phyloP scores from a whole-genome alignment of 192 early-diverging fungal species.

The Gaertneriomyces sp. region DNA sequence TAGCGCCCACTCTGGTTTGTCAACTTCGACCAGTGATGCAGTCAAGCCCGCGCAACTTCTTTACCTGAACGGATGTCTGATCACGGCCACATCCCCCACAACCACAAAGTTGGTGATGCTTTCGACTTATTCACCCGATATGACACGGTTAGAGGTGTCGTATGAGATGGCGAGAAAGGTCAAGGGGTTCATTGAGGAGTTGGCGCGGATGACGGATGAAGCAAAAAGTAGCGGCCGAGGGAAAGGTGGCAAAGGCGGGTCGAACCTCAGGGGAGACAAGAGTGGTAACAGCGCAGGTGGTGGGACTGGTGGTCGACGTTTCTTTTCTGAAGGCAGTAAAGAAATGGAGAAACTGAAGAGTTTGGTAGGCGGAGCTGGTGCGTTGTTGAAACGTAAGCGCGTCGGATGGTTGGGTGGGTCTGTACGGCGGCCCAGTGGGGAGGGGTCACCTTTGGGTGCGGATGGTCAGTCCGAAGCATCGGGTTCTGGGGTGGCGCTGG shows the following conservation, averaged over 20 bases:
- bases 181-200: slow-evolving; percentile 55
- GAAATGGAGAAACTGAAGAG: slow-evolving; percentile 32
- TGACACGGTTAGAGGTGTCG: slow-evolving; percentile 40
- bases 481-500: not conserved
- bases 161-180: slow-evolving; percentile 34
- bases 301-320: slow-evolving; percentile 14
- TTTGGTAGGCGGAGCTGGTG: slow-evolving; percentile 24
- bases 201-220: slow-evolving; percentile 24
- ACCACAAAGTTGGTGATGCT: slow-evolving; percentile 38
- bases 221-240: not conserved
- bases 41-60: no score
- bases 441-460: not conserved
- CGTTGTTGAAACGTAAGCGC: slow-evolving; percentile 28
- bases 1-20: no score
- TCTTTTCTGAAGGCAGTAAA: slow-evolving; percentile 20
- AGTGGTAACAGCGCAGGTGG: not conserved
- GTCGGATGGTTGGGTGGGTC: slow-evolving; percentile 29
- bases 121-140: slow-evolving; percentile 39
- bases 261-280: slow-evolving; percentile 4
- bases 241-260: not conserved
- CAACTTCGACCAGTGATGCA: no score
- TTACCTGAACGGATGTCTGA: slow-evolving; percentile 35
- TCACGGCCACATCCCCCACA: slow-evolving; percentile 30
- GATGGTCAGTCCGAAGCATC: not conserved
- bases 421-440: not conserved